A percentile compares a stretch with the other conserved stretches of the same genome.
Evolutionary conservation across 1,284 basidiomycete genomes (phyloP).

Genomic region (Cryptococcus amylolentus): DNA sequence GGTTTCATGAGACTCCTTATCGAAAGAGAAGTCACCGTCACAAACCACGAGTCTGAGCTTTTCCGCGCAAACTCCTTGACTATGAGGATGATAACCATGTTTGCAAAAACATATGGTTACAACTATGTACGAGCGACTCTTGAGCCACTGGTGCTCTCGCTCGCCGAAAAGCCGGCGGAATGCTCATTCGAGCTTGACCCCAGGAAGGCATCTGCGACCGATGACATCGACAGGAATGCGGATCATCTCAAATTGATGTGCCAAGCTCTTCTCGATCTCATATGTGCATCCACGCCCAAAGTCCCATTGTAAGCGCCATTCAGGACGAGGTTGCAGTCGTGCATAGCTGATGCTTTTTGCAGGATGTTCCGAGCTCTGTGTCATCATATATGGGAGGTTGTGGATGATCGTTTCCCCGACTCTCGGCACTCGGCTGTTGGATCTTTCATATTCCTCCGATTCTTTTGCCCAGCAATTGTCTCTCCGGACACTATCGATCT

Average conservation of each 20-base stretch:
- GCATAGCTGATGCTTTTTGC: slow-evolving; percentile 4
- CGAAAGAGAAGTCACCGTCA: slow-evolving; percentile 73
- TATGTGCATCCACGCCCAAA: slow-evolving; percentile 65
- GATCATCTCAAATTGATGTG: slow-evolving; percentile 71
- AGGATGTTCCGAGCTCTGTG: slow-evolving; percentile 87
- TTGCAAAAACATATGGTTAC: slow-evolving; percentile 82
- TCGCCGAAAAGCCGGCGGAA: slow-evolving; percentile 67
- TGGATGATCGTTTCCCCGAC: slow-evolving; percentile 77
- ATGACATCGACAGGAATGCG: slow-evolving; percentile 67
- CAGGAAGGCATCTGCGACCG: slow-evolving; percentile 56
- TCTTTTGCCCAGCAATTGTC: slow-evolving; percentile 71
- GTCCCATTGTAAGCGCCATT: slow-evolving; percentile 65
- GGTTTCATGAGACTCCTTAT: slow-evolving; percentile 75
- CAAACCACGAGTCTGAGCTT: slow-evolving; percentile 69
- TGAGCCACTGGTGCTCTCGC: slow-evolving; percentile 68
- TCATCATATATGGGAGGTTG: slow-evolving; percentile 72
- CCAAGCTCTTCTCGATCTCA: slow-evolving; percentile 69
- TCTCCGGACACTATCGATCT: slow-evolving; percentile 79
- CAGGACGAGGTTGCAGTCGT: background rate
- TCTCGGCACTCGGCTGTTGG: slow-evolving; percentile 81
- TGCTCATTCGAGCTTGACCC: slow-evolving; percentile 78
- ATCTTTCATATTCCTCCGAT: slow-evolving; percentile 84
- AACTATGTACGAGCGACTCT: slow-evolving; percentile 76
- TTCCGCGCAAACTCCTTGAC: slow-evolving; percentile 85
- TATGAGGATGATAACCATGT: slow-evolving; percentile 75